A percentile compares a stretch with the other conserved stretches of the same genome.
These are phyloP conservation scores for Exidia glandulosa DNA, from an alignment of 768 basidiomycete species.

Conservation along the genomic window DNA sequence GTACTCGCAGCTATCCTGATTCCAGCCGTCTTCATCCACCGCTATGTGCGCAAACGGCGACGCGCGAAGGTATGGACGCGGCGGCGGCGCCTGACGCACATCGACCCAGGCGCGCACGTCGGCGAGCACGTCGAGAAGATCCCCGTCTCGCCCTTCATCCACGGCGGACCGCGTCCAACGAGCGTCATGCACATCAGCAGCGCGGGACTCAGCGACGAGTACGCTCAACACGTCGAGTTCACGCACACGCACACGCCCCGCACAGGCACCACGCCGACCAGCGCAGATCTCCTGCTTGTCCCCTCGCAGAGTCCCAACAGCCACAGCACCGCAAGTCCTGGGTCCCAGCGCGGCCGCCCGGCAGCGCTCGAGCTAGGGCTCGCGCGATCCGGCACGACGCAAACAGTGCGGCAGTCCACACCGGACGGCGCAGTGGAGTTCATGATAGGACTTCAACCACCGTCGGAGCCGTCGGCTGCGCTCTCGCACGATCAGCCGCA, in stretches of 20 bases:
- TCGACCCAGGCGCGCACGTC: neutral
- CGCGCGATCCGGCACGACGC: too few species aligned
- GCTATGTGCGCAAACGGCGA: neutral
- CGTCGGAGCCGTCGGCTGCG: neutral
- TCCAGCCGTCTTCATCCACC: too few species aligned
- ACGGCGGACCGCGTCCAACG: neutral
- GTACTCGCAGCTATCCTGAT: neutral
- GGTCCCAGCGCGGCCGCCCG: neutral
- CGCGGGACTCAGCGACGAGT: neutral
- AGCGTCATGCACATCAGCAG: neutral
- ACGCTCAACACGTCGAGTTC: neutral
- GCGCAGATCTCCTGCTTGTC: neutral
- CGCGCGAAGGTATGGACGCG: neutral
- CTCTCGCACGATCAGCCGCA: neutral
- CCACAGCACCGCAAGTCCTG: neutral
- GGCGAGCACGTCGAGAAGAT: neutral
- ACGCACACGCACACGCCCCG: neutral
- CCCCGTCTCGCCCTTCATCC: neutral
- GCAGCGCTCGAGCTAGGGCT: neutral
- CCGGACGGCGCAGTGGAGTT: neutral
- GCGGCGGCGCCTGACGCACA: neutral
- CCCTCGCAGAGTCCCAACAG: neutral
- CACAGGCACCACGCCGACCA: neutral
- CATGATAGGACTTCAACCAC: neutral
- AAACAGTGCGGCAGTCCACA: neutral